Evolutionary conservation across 208 protist genomes (phyloP), one percentile per base, ranked within the genome.

Genomic region (Wallacemonas sp.): DNA sequence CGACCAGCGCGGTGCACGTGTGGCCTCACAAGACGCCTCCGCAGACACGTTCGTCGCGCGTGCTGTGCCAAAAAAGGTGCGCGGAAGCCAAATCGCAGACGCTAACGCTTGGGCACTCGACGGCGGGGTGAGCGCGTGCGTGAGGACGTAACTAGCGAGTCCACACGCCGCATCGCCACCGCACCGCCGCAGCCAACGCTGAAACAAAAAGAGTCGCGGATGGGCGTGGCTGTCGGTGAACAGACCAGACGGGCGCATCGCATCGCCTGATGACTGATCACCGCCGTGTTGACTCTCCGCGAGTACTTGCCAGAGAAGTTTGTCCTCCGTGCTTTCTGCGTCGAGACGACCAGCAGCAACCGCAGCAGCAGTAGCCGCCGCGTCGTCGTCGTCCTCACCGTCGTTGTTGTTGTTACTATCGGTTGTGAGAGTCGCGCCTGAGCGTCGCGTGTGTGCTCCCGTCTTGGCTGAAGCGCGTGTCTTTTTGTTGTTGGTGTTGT

Each of bases 141-240:
- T 38, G 4, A 24, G 4, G 16, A 58, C 6, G 29, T 58, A 58
- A 2, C 12, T 9, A 3, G 38, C 17, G 3, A 58, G 52, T 30
- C 4, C 32, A 21, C 52, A 58, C 29, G 52, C 52, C 14, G 52
- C 29, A 58, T 58, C 52, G 4, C 52, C 52, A 8, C 52, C 52
- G 23, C 6, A 14, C 9, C 29, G 52, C 8, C 52, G 52, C 30
- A 58, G 29, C 52, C 52, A 58, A 29, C 38, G 52, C n/a, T 41
- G 52, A 39, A 26, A 39, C 4, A 38, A 26, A 24, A 21, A 21
- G 17, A 58, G 52, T 2, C 52, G 52, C n/a, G 52, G 12, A 8
- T 21, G 52, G 4, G 4, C 29, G 23, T 8, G 17, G 30, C n/a
- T 14, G 14, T 17, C 8, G 19, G 9, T 14, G 6, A 41, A 14